Conservation (phyloP, 768 basidiomycete species). For the Pleurotus djamor region DNA sequence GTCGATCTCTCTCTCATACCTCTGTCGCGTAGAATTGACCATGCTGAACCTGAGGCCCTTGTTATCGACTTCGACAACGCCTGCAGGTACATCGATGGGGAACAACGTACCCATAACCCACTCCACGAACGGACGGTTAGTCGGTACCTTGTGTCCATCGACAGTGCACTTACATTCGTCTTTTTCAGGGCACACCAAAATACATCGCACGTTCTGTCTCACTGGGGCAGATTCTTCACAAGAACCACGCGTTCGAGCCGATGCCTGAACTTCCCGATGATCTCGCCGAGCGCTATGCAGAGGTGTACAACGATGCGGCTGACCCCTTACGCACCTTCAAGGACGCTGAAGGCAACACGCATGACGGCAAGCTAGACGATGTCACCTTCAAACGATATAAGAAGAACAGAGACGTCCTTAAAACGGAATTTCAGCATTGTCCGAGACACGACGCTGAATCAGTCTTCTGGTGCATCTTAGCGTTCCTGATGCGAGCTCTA, state of each 20-base stretch:
- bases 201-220: slow-evolving; percentile 10
- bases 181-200: slow-evolving; percentile 8
- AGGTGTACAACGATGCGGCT: not conserved
- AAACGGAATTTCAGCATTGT: not conserved
- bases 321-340: not conserved
- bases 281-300: not conserved
- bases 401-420: not conserved
- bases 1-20: not conserved
- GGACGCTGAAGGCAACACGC: not conserved
- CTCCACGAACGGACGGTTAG: not conserved
- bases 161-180: not conserved
- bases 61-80: not conserved
- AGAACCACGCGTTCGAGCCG: not conserved
- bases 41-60: not conserved
- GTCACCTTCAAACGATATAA: not conserved
- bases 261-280: not conserved
- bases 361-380: not conserved
- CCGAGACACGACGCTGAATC: slow-evolving; percentile 7
- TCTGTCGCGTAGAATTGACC: not conserved
- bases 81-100: no score
- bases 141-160: no score
- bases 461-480: slow-evolving; percentile 4
- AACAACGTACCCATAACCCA: not conserved
- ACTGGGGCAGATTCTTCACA: not conserved
- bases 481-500: not conserved